phyloP scores from a whole-genome alignment of 805 yeast species.

The Candida mattraensis region DNA sequence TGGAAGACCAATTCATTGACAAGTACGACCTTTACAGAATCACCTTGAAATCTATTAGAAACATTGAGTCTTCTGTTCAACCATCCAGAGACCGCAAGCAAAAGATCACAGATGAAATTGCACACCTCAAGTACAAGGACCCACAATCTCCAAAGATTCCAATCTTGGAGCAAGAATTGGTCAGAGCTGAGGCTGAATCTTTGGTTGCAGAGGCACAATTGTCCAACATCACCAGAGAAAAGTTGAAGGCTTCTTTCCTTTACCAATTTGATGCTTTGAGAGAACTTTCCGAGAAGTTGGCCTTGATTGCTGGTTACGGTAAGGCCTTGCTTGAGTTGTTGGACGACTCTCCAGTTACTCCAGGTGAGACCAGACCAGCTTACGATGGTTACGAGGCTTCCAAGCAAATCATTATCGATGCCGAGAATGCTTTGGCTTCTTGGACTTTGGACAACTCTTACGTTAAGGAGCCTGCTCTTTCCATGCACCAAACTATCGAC shows the following conservation, averaged over 20 bases:
- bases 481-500: slow-evolving; percentile 73
- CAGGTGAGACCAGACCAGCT: slow-evolving; percentile 90
- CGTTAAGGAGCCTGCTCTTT: slow-evolving; percentile 78
- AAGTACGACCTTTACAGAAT: slow-evolving; percentile 83
- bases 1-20: slow-evolving; percentile 85
- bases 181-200: slow-evolving; percentile 89
- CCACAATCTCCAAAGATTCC: slow-evolving; percentile 81
- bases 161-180: slow-evolving; percentile 83
- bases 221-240: slow-evolving; percentile 84
- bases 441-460: slow-evolving; percentile 86
- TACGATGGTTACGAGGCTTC: slow-evolving; percentile 89
- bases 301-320: slow-evolving; percentile 87
- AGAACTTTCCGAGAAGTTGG: slow-evolving; percentile 83
- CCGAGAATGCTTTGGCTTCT: slow-evolving; percentile 77
- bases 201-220: slow-evolving; percentile 90
- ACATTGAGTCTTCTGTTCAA: slow-evolving; percentile 84
- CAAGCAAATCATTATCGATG: slow-evolving; percentile 82
- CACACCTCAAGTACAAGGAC: slow-evolving; percentile 79
- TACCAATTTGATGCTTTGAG: slow-evolving; percentile 83
- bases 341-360: slow-evolving; percentile 84
- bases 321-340: slow-evolving; percentile 79
- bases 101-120: slow-evolving; percentile 82
- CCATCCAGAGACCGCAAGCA: slow-evolving; percentile 86
- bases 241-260: slow-evolving; percentile 79
- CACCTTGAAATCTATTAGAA: slow-evolving; percentile 76